Evolutionary conservation across 768 basidiomycete species (phyloP), one percentile per base, ranked within the genome.

Genomic region (Chalciporus piperatus): DNA sequence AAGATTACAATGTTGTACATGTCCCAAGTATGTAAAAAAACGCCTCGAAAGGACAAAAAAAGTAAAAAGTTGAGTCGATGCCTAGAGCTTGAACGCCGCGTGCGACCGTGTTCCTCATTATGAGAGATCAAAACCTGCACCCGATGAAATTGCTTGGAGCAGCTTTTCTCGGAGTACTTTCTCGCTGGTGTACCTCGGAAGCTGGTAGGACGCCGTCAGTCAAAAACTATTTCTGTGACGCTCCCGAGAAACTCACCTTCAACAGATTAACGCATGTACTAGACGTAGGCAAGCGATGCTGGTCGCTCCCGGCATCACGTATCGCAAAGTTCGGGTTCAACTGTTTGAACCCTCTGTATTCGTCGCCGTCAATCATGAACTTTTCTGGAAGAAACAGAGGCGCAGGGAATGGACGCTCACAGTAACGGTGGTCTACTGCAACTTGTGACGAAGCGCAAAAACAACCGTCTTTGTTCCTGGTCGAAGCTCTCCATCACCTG

Each of bases 241-340:
- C n/a, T n/a, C 22, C 41, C 3, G 12, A 45, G 33, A 2, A 45
- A 44, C 68, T 46, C 49, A 89, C 87, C 80, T 98, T 98, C 43
- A 98, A 73, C 7, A 98, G 71, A 68, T 98, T 98, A 20, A 95
- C 88, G 61, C 95, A 98, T 0, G 95, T 92, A 51, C 92, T 90
- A 4, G 87, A 77, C 0, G 86, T 87, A 0, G 86, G 86, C 42
- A 92, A 70, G 11, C 89, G 80, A 35, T 76, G 70, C 57, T 88
- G 75, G 64, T 98, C 92, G 1, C 64, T 61, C 3, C 90, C 88
- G 7, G 87, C 80, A 57, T 90, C 91, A 3, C 92, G 82, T 47
- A 99, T 95, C 2, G 85, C 83, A 60, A 98, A 98, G 52, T 85
- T 82, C 2, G 97, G 97, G 12, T 84, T 75, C 5, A 99, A 79